Evolutionary conservation across 148 eudicot genomes (phyloP).

Genomic region (Vaccinium macrocarpon): DNA sequence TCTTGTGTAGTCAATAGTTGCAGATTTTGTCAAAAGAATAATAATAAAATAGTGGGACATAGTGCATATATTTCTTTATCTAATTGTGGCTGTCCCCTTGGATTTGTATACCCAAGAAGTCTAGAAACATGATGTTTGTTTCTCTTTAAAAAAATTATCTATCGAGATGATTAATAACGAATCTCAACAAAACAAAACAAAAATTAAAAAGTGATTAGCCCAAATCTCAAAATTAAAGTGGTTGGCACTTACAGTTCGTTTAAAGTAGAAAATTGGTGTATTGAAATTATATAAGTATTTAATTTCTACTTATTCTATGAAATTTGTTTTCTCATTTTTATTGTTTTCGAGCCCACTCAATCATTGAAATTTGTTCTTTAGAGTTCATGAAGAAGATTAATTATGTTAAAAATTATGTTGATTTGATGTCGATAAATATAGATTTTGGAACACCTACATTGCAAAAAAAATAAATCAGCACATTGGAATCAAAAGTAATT

Average conservation of each 20-base stretch:
- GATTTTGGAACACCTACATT: background rate
- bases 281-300: background rate
- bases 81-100: background rate
- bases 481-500: background rate
- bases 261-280: background rate
- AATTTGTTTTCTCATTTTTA: too few species aligned
- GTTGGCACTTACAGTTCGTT: background rate
- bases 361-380: background rate
- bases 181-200: conserved; percentile 1
- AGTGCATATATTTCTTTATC: background rate
- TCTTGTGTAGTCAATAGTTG: background rate
- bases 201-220: background rate
- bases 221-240: conserved; percentile 11
- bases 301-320: background rate
- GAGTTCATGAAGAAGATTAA: too few species aligned
- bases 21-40: background rate
- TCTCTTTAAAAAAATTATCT: background rate
- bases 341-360: background rate
- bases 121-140: background rate
- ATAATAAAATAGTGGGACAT: background rate
- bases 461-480: background rate
- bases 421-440: background rate
- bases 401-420: background rate
- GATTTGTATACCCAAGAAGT: background rate
- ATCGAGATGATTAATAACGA: background rate